phyloP scores from a whole-genome alignment of 345 rosid species.

The Pelargonium nanum region DNA sequence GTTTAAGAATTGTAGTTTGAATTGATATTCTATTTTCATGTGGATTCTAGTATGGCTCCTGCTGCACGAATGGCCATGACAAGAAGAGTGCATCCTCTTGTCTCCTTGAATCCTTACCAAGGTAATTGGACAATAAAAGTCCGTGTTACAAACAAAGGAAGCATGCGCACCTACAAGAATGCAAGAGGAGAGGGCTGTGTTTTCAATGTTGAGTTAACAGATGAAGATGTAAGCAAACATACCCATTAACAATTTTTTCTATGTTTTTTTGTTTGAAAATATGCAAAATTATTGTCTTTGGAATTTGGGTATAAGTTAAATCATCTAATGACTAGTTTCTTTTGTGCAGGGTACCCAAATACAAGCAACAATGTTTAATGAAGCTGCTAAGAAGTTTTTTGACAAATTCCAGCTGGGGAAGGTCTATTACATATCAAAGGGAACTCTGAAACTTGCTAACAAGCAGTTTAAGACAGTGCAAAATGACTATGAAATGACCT shows the following conservation, averaged over 20 bases:
- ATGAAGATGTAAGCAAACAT: conserved; percentile 64
- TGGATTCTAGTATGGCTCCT: conserved; percentile 64
- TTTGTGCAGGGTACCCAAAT: conserved; percentile 73
- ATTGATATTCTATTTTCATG: not conserved
- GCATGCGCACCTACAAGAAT: conserved; percentile 77
- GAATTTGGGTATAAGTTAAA: not conserved
- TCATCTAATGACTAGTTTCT: not conserved
- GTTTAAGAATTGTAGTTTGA: not conserved
- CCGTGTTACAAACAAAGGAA: conserved; percentile 72
- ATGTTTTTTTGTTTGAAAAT: not conserved
- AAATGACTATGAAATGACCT: conserved; percentile 90
- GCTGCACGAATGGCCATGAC: conserved; percentile 79
- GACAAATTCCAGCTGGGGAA: conserved; percentile 73
- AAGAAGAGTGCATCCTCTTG: conserved; percentile 83
- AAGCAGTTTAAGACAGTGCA: conserved; percentile 80
- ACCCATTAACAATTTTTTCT: not conserved
- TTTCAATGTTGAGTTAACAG: conserved; percentile 88
- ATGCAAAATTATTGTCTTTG: not conserved
- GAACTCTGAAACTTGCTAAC: conserved; percentile 72
- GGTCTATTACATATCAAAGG: conserved; percentile 77
- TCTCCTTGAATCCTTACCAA: conserved; percentile 89
- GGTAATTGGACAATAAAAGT: conserved; percentile 95
- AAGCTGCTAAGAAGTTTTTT: conserved; percentile 72
- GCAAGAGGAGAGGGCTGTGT: conserved; percentile 92
- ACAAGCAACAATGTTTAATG: conserved; percentile 94